Percentiles rank a stretch among this genome's conserved stretches.
phyloP scores from a whole-genome alignment of 352 stramenopile genomes.

The Peronospora belbahrii region DNA sequence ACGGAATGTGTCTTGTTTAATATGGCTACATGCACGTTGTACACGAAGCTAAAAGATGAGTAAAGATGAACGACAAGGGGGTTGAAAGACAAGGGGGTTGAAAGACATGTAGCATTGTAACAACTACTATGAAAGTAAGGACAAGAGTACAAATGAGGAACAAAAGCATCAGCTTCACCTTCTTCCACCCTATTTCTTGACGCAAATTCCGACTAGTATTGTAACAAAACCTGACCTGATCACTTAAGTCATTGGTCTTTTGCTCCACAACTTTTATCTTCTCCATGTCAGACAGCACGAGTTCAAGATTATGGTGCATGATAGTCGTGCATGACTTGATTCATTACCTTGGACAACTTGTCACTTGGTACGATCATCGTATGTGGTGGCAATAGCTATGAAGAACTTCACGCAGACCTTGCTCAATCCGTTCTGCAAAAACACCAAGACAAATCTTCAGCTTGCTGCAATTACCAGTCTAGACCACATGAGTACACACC shows the following conservation, averaged over 20 bases:
- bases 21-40: too few relatives aligned
- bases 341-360: slow-evolving; percentile 80
- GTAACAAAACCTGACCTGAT: slow-evolving; percentile 82
- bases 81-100: too few relatives aligned
- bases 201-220: slow-evolving; percentile 76
- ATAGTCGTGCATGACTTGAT: slow-evolving; percentile 79
- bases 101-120: slow-evolving; percentile 63
- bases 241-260: slow-evolving; percentile 83
- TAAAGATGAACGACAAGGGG: too few relatives aligned
- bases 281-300: slow-evolving; percentile 81
- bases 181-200: slow-evolving; percentile 84
- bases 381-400: slow-evolving; percentile 51
- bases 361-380: slow-evolving; percentile 83
- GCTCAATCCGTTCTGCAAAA: slow-evolving; percentile 52
- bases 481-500: slow-evolving; percentile 28
- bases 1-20: too few relatives aligned
- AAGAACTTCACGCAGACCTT: slow-evolving; percentile 72
- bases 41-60: too few relatives aligned
- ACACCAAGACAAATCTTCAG: background rate
- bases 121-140: slow-evolving; percentile 68
- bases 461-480: background rate
- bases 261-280: slow-evolving; percentile 86
- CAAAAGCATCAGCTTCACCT: slow-evolving; percentile 67
- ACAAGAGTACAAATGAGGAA: slow-evolving; percentile 53
- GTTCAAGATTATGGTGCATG: slow-evolving; percentile 86